Evolutionary conservation across 1,139 yeast species (phyloP), one percentile per base, ranked within the genome.

Genomic region (Pneumocystis murina): DNA sequence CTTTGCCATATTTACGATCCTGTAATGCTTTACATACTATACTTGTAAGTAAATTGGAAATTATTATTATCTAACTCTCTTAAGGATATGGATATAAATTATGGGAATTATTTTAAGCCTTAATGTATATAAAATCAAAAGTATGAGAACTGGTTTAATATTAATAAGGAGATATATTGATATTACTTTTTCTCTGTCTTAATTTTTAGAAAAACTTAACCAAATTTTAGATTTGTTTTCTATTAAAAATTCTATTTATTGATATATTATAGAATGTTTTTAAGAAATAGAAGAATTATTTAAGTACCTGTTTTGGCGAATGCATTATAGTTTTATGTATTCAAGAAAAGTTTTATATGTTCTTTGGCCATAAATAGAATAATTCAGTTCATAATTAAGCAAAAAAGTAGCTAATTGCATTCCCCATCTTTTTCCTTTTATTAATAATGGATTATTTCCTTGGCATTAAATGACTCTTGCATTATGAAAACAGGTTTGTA

Each of bases 21-120:
- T 71, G 79, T 63, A 77, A 76, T 66, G 78, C 80, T 24, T 71
- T 77, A 63, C 77, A 77, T 73, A 74, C 78, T 63, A 69, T 77
- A 67, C 71, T 77, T 61, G 63, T 59, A 55, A 36, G 62, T 24
- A 36, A 38, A 20, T 24, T 62, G 7, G 10, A 28, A 20, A 14
- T 28, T 35, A 59, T 57, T 60, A 20, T 59, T 59, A 10, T 39
- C 5, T 41, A 17, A 38, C 16, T 35, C 16, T 24, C 35, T 30
- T 20, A 36, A 62, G 66, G 80, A 77, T 67, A 75, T 77, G 66
- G 80, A 77, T 67, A 78, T 77, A 71, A 77, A 77, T 72, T 77
- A 77, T 70, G 80, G 80, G 60, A 73, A 48, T 48, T 48, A 48
- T 48, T 48, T 48, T 24, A 48, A 48, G 4, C 55, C 55, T 24